phyloP scores from a whole-genome alignment of 345 rosid species.

The Gossypium ekmanianum region DNA sequence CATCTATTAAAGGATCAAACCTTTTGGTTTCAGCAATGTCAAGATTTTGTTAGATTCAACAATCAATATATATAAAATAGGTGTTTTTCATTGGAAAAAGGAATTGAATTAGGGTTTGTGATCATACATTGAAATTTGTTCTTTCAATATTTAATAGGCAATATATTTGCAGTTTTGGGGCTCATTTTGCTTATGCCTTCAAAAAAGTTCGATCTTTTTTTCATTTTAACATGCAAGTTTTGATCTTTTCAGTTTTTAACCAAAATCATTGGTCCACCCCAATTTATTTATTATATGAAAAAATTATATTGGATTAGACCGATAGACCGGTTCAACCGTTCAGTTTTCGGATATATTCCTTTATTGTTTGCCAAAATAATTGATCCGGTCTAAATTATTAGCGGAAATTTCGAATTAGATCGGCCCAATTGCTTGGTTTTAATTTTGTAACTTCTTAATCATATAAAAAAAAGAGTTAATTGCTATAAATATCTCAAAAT shows the following conservation, averaged over 20 bases:
- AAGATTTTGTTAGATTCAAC: conserved; percentile 20
- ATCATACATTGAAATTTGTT: background rate
- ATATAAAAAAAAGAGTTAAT: too few species aligned
- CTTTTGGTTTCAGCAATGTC: conserved; percentile 19
- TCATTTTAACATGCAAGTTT: background rate
- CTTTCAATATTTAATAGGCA: conserved; percentile 15
- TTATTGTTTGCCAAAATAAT: too few species aligned
- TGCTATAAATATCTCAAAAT: too few species aligned
- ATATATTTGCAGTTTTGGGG: conserved; percentile 21
- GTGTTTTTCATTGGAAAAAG: conserved; percentile 5
- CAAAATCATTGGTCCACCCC: background rate
- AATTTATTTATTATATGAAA: too few species aligned
- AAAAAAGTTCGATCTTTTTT: background rate
- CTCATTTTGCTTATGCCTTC: background rate
- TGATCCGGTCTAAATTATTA: too few species aligned
- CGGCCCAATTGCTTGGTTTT: too few species aligned
- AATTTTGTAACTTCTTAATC: too few species aligned
- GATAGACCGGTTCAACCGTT: too few species aligned
- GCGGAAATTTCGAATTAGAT: too few species aligned
- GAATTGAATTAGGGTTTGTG: conserved; percentile 12
- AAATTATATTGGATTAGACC: too few species aligned
- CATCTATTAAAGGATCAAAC: conserved; percentile 17
- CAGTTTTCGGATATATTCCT: too few species aligned
- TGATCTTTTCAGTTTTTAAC: background rate
- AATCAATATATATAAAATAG: conserved; percentile 1